Percentiles rank a stretch among this genome's conserved stretches.
Conservation (phyloP, 1,139 yeast species). For the Hyphopichia fennica region DNA sequence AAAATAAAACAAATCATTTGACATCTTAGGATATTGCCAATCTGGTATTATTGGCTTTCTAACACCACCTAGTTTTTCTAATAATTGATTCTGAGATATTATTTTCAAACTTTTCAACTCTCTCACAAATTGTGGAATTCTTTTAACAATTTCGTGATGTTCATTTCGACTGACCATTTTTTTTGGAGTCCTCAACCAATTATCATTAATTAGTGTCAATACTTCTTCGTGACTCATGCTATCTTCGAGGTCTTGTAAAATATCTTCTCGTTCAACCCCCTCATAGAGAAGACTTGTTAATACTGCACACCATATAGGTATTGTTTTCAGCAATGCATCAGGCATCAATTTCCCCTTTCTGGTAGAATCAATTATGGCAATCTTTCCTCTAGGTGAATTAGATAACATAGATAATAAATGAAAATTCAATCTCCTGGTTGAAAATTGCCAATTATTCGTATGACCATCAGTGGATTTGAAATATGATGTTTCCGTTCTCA, state of each 20-base stretch:
- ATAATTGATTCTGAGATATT: conserved; percentile 31
- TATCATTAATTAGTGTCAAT: conserved; percentile 9
- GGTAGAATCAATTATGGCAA: conserved; percentile 79
- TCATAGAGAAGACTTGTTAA: conserved; percentile 54
- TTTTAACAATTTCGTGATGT: conserved; percentile 47
- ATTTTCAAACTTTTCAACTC: conserved; percentile 43
- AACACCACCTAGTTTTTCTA: conserved; percentile 17
- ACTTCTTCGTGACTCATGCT: background rate
- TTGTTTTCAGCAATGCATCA: conserved; percentile 81
- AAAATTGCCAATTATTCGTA: conserved; percentile 75
- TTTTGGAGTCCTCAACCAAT: conserved; percentile 50
- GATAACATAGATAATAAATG: conserved; percentile 58
- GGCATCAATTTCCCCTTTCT: conserved; percentile 83
- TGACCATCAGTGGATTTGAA: conserved; percentile 95
- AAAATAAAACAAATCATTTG: conserved; percentile 1
- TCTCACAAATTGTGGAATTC: conserved; percentile 51
- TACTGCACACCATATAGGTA: conserved; percentile 92
- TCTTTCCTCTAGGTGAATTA: conserved; percentile 10
- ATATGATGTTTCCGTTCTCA: conserved; percentile 52
- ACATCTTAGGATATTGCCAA: conserved; percentile 68
- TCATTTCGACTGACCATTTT: conserved; percentile 60
- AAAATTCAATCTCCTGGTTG: conserved; percentile 68
- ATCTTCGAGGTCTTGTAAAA: conserved; percentile 8
- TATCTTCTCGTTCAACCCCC: conserved; percentile 13
- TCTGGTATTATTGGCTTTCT: conserved; percentile 60